phyloP scores from a whole-genome alignment of 176 grass and related monocot species.

The Aegilops longissima region DNA sequence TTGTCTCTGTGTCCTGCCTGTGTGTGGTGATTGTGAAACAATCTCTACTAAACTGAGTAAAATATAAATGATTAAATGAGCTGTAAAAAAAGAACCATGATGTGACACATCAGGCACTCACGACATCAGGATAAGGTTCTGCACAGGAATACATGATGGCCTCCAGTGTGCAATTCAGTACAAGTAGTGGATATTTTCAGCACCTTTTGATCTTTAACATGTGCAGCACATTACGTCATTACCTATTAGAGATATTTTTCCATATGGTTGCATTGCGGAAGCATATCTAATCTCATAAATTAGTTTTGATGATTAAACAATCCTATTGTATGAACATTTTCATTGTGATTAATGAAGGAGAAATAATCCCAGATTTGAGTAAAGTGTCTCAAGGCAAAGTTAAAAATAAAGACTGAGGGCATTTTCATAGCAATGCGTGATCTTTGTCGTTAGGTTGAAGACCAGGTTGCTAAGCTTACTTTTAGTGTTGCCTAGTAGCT shows the following conservation, averaged over 20 bases:
- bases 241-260: not conserved
- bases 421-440: not conserved
- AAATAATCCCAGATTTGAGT: not conserved
- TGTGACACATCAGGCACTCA: not conserved
- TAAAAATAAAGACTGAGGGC: not conserved
- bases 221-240: not conserved
- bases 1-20: not conserved
- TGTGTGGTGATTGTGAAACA: not conserved
- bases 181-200: not conserved
- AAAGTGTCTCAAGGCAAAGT: not conserved
- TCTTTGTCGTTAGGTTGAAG: not conserved
- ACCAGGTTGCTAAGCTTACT: not conserved
- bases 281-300: conserved; percentile 1
- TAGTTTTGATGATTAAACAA: not conserved
- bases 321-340: not conserved
- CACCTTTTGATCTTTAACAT: conserved; percentile 16
- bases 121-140: conserved; percentile 4
- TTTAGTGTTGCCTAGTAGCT: not conserved
- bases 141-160: not conserved
- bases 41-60: not conserved
- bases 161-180: not conserved
- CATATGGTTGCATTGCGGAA: not conserved
- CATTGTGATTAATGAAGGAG: not conserved
- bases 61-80: not conserved
- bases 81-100: not conserved